phyloP scores from a whole-genome alignment of 2,329 filamentous ascomycete species.

The Davidsoniella virescens region DNA sequence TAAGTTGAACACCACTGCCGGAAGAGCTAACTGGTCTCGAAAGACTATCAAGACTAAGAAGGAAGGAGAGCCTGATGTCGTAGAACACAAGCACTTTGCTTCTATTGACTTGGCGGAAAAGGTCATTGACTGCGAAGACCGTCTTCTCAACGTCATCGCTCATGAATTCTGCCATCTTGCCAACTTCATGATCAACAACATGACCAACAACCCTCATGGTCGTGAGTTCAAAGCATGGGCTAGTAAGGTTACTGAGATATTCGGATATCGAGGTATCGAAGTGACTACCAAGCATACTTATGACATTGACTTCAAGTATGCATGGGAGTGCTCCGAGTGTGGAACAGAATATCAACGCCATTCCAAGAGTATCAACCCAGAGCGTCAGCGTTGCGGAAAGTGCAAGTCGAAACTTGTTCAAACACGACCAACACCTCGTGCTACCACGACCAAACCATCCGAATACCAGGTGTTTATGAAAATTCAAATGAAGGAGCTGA shows the following conservation, averaged over 20 bases:
- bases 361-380: slow-evolving; percentile 65
- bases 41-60: slow-evolving; percentile 30
- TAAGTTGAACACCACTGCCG: slow-evolving; percentile 65
- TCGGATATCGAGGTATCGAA: slow-evolving; percentile 46
- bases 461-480: slow-evolving; percentile 43
- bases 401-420: slow-evolving; percentile 60
- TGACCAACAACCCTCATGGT: slow-evolving; percentile 66
- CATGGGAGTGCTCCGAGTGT: slow-evolving; percentile 65
- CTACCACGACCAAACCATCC: slow-evolving; percentile 19
- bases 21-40: slow-evolving; percentile 55
- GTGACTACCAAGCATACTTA: slow-evolving; percentile 88
- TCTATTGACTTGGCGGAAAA: slow-evolving; percentile 80
- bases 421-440: slow-evolving; percentile 58
- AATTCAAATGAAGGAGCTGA: slow-evolving; percentile 48
- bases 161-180: slow-evolving; percentile 94
- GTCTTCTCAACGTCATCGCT: slow-evolving; percentile 77
- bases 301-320: slow-evolving; percentile 79
- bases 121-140: slow-evolving; percentile 61
- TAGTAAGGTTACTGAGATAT: slow-evolving; percentile 34
- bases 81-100: slow-evolving; percentile 41
- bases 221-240: slow-evolving; percentile 69
- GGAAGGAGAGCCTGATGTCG: not conserved
- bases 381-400: slow-evolving; percentile 55
- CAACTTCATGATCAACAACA: slow-evolving; percentile 71
- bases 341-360: slow-evolving; percentile 63